Percentiles rank a stretch among this genome's conserved stretches.
phyloP scores from a whole-genome alignment of 139 green algal genomes.

The Ettlia oleoabundans region DNA sequence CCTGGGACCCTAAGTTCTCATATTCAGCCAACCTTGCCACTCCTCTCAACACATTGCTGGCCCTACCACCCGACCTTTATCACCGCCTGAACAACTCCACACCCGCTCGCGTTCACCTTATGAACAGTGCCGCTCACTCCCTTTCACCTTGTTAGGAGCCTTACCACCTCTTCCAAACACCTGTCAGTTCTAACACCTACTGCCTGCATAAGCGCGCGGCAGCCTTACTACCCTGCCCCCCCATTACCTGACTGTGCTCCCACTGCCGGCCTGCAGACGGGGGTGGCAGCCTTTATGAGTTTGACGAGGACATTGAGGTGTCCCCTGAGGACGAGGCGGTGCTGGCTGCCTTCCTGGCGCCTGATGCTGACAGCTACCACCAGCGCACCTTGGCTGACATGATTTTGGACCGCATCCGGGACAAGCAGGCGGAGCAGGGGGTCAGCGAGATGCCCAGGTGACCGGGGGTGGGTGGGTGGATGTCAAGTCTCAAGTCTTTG shows the following conservation, averaged over 20 bases:
- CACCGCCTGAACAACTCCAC: too few species aligned
- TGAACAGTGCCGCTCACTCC: too few species aligned
- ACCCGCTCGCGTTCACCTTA: too few species aligned
- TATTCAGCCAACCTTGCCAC: too few species aligned
- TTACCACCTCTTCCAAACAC: not conserved
- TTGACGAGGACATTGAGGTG: conserved; percentile 55
- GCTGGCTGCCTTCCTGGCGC: conserved; percentile 82
- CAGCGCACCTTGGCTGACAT: conserved; percentile 88
- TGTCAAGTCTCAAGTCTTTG: too few species aligned
- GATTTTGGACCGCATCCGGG: conserved; percentile 84
- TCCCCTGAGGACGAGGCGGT: conserved; percentile 81
- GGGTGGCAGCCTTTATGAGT: conserved; percentile 27
- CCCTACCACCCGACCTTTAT: too few species aligned
- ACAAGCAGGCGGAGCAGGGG: conserved; percentile 52
- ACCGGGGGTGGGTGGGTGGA: not conserved
- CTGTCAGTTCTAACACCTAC: not conserved
- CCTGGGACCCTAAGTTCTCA: too few species aligned
- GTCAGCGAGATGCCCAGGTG: conserved; percentile 41
- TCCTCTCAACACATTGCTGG: too few species aligned
- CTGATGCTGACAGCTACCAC: conserved; percentile 37
- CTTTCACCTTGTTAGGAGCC: too few species aligned
- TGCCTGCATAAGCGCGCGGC: too few species aligned
- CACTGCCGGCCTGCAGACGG: too few species aligned
- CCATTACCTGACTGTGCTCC: not conserved
- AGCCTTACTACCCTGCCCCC: not conserved